Percentiles rank a stretch among this genome's conserved stretches.
Conservation (phyloP, 164 flowering plant species). For the Stephania japonica region DNA sequence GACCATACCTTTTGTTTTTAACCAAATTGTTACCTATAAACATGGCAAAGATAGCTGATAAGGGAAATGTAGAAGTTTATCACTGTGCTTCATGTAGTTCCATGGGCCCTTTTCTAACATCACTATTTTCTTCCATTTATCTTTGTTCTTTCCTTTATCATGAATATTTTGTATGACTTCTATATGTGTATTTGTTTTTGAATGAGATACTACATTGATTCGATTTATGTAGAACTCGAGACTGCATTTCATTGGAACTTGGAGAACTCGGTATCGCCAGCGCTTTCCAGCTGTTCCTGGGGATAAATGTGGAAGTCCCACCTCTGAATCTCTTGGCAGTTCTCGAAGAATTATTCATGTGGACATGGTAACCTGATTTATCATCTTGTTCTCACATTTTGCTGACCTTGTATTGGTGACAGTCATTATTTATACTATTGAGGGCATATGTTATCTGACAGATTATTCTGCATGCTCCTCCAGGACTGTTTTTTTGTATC, state of each 20-base stretch:
- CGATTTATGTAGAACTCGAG: conserved; percentile 62
- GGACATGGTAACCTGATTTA: conserved; percentile 69
- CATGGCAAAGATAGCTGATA: neutral
- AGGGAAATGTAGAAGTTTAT: conserved; percentile 1
- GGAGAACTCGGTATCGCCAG: conserved; percentile 91
- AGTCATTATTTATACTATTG: neutral
- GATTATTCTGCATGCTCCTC: conserved; percentile 15
- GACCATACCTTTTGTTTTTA: too few relatives aligned
- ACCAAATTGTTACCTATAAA: neutral
- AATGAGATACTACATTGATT: neutral
- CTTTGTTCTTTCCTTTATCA: neutral
- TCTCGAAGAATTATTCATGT: conserved; percentile 55
- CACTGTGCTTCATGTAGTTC: neutral
- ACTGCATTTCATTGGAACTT: conserved; percentile 95
- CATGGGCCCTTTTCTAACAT: neutral
- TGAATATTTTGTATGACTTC: neutral
- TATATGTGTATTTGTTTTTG: neutral
- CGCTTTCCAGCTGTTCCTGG: conserved; percentile 46
- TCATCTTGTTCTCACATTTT: neutral
- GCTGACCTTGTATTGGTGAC: conserved; percentile 3
- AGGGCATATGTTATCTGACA: neutral
- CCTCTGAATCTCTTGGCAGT: conserved; percentile 15
- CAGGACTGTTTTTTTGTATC: conserved; percentile 98
- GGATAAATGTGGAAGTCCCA: conserved; percentile 22
- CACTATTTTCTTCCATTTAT: neutral